Evolutionary conservation across 306 rosid species (phyloP), one percentile per base, ranked within the genome.

Genomic region (Prinsepia uniflora): DNA sequence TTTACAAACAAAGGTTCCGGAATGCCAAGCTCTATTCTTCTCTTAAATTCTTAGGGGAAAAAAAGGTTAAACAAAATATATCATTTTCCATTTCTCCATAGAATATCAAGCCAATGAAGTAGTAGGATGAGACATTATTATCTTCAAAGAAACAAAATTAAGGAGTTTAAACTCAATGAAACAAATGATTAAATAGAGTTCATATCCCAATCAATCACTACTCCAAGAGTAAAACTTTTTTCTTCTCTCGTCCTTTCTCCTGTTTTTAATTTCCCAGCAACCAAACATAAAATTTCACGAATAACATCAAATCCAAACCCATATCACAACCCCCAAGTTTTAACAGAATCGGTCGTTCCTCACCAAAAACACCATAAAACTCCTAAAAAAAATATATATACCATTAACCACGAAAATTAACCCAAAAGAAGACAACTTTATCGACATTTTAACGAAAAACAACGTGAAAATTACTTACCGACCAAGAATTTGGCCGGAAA

Each of bases 391-490:
- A 48, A 66, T 46, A 14, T 68, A 6, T 24, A 24, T 24, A 24
- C 30, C 30, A 24, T 24, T 2, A 58, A 13, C 61, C 49, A 60
- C 52, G 55, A 6, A 64, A 64, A 0, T 13, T 20, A 49, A 72
- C 4, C 64, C 9, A 61, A 17, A 74, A 49, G n/a, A 52, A 40
- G 58, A 14, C 6, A 63, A 74, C 34, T 41, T 52, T 22, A 17
- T 10, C 12, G 19, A 76, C 15, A 10, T 15, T 4, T 5, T 40
- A 63, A 44, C 18, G 6, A 18, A 10, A 6, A 57, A 15, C 40
- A 61, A 49, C n/a, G 44, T 49, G 39, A 47, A 75, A 45, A 22
- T 47, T 40, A 80, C 90, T 85, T 58, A 90, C 90, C 79, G 22
- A 72, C 54, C 74, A 48, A 79, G 70, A 77, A 78, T 1, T 58